Evolutionary conservation across 768 basidiomycete species (phyloP), one percentile per base, ranked within the genome.

Genomic region (Pleurotus sapidus): DNA sequence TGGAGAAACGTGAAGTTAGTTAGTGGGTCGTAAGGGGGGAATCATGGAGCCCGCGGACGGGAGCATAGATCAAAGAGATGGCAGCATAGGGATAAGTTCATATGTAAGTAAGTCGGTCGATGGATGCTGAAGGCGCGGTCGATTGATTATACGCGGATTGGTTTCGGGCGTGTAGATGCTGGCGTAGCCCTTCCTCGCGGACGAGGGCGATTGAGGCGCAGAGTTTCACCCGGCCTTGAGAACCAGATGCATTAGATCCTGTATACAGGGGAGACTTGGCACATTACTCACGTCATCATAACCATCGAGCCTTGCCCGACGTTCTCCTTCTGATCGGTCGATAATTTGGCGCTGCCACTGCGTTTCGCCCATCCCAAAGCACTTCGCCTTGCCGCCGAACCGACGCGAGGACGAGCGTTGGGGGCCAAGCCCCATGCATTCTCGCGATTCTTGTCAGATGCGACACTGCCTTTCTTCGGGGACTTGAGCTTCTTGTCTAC

Each of bases 331-430:
- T 81, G 80, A 58, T 83, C 85, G 47, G 65, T 74, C 51, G 69
- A 81, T 57, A 66, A 71, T 70, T 75, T 85, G 69, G 63, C 53
- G 27, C 78, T 80, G 0, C 71, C 75, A 61, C 78, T 83, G 37
- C 84, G 81, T 72, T 89, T 90, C 42, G 84, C 71, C 84, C 81
- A 84, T 1, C 88, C 88, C 1, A 83, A 73, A 0, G 81, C 80
- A 0, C 73, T 75, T n/a, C 86, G 76, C 11, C 86, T 75, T 0
- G 81, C 74, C n/a, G 73, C 77, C 0, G 84, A 85, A 2, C 72
- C 77, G 46, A 84, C 81, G 23, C 81, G 75, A 14, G 85, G 78
- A 8, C 84, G 81, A 4, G 72, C 68, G 53, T 73, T 74, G 61
- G 65, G 64, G 20, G 70, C 68, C 5, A 68, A 57, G 3, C 67